phyloP scores from a whole-genome alignment of 345 rosid species.

The Rhizophora apiculata region DNA sequence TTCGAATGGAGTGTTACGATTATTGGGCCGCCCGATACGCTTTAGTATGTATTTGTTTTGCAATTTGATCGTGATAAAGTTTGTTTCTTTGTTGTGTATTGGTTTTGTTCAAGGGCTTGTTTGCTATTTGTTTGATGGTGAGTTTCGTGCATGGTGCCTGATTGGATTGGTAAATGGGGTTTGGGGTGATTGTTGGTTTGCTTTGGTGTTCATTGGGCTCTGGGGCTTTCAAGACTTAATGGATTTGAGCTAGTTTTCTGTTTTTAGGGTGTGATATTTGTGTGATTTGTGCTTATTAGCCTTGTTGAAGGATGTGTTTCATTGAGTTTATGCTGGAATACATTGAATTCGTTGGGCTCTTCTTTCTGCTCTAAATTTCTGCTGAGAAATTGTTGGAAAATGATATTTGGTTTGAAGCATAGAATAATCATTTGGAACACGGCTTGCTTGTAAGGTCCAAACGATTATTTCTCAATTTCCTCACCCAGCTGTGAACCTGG shows the following conservation, averaged over 20 bases:
- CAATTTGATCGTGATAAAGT: neutral
- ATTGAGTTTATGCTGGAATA: neutral
- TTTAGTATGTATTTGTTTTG: conserved; percentile 47
- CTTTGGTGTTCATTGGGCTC: neutral
- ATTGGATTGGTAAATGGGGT: conserved; percentile 2
- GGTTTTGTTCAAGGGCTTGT: neutral
- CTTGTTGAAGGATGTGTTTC: neutral
- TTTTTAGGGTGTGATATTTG: neutral
- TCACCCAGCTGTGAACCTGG: neutral
- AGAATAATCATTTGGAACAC: no score
- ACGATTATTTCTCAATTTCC: neutral
- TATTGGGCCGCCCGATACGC: conserved; percentile 96
- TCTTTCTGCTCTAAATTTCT: neutral
- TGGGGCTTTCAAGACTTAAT: conserved; percentile 1
- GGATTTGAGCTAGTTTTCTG: conserved; percentile 5
- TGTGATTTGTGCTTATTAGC: neutral
- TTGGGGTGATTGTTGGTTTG: neutral
- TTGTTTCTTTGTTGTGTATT: neutral
- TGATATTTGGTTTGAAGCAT: neutral
- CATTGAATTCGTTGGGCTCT: neutral
- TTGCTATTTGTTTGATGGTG: neutral
- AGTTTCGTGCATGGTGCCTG: neutral
- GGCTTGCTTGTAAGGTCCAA: neutral
- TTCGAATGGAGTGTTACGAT: conserved; percentile 95
- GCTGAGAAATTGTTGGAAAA: neutral